Evolutionary conservation across 192 early-diverging fungal species (phyloP), one percentile per base, ranked within the genome.

Genomic region (Backusella liffmaniae): DNA sequence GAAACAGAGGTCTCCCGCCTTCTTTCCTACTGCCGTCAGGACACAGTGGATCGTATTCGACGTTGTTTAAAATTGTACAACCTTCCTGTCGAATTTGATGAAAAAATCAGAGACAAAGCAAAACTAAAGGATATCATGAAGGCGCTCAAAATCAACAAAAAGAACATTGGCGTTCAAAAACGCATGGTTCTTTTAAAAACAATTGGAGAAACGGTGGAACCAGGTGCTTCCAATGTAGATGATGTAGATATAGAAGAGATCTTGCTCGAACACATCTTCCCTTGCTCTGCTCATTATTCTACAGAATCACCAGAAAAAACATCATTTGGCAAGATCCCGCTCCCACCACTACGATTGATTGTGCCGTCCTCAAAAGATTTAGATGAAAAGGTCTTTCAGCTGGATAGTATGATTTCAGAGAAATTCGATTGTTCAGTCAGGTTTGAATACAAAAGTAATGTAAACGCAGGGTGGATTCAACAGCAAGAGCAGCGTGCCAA

Each of bases 71-170:
- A 90, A 62, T 86, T 91, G 8, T 99, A 99, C 82, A 91, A 94
- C 1, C 84, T 99, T 70, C 97, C 97, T 1, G 86, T 94, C 29
- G 86, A 90, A 3, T 85, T 96, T 36, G 90, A 88, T 39, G 94
- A 96, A 59, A 66, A 56, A 5, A 49, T 44, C 23, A 44, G 59
- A 49, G 89, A 91, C 74, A 71, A 90, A 23, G 81, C 95, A 36
- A 75, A 87, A 30, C 92, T 95, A 1, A 94, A 96, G 35, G 82
- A 86, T 73, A 78, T 99, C 67, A 86, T 99, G 91, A 88, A 93
- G 32, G 87, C 96, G 71, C 94, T 98, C 92, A 80, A 89, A 15
- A 89, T 99, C 15, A 96, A 99, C 81, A 99, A 98, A 85, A 99
- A 99, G 86, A 99, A 92, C 51, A 86, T 92, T 71, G 97, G 96